Evolutionary conservation across 1,284 basidiomycete genomes (phyloP).

Genomic region (Mycosarcoma maydis): DNA sequence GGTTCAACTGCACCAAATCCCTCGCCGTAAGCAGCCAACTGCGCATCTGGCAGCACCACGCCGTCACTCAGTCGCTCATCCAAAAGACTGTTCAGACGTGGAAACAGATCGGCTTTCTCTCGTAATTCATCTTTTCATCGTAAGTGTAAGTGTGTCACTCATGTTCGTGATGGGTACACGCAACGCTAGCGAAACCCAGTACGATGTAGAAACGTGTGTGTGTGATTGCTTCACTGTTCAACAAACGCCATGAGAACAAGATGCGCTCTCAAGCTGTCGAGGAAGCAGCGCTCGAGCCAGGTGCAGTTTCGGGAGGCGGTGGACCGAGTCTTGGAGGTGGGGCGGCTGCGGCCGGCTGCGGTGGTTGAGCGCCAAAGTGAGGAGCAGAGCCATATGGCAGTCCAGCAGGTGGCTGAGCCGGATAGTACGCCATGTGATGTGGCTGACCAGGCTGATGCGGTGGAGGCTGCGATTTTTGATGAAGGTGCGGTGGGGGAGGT

Average conservation of each 20-base stretch:
- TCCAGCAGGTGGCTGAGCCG: constrained; percentile 14
- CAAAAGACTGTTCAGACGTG: constrained; percentile 27
- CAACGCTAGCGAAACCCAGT: neutral
- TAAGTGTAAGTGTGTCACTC: neutral
- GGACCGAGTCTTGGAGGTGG: constrained; percentile 8
- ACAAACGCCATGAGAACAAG: neutral
- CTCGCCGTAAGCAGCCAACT: constrained; percentile 6
- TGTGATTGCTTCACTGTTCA: neutral
- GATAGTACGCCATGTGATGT: constrained; percentile 35
- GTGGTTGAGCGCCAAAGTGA: constrained; percentile 22
- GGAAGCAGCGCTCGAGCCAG: constrained; percentile 35
- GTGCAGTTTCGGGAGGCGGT: constrained; percentile 14
- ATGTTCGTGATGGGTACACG: no score
- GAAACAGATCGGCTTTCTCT: constrained; percentile 28
- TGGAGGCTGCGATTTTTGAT: constrained; percentile 25
- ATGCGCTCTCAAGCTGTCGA: constrained; percentile 15
- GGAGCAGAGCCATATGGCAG: constrained; percentile 23
- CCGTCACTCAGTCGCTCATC: constrained; percentile 22
- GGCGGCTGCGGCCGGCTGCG: constrained; percentile 7
- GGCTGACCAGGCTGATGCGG: constrained; percentile 24
- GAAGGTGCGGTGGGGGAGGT: constrained; percentile 42
- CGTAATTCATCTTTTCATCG: neutral
- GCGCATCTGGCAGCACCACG: constrained; percentile 13
- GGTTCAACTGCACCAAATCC: constrained; percentile 15
- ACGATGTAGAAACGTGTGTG: constrained; percentile 1